Percentiles rank a stretch among this genome's conserved stretches.
These are phyloP conservation scores for Globisporangium recalcitrans DNA, from an alignment of 352 stramenopile species.

Conservation along the genomic window DNA sequence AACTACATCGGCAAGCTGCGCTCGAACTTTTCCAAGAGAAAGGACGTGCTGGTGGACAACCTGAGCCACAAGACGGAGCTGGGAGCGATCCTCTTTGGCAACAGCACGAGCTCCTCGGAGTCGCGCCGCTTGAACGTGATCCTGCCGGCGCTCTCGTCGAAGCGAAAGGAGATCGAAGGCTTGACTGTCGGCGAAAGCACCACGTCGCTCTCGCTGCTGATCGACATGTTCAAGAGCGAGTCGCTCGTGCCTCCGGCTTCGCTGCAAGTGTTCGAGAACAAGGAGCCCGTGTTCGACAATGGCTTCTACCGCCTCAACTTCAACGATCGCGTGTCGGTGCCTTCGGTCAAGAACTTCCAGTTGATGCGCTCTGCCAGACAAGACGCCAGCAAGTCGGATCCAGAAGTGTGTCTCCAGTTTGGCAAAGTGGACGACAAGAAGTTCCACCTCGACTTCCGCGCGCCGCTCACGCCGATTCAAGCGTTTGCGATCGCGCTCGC, in stretches of 20 bases:
- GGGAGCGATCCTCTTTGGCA: conserved; percentile 59
- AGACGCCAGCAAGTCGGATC: not conserved
- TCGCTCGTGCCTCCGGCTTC: conserved; percentile 5
- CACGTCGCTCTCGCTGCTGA: conserved; percentile 46
- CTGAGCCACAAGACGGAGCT: conserved; percentile 70
- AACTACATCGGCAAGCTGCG: conserved; percentile 88
- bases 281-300: conserved; percentile 68
- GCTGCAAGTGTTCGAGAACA: conserved; percentile 62
- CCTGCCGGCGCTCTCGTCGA: conserved; percentile 40
- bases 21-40: conserved; percentile 69
- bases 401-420: conserved; percentile 59
- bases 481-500: conserved; percentile 60
- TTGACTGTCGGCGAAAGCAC: conserved; percentile 40
- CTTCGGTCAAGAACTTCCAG: conserved; percentile 82
- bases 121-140: conserved; percentile 44
- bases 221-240: conserved; percentile 37
- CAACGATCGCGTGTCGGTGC: conserved; percentile 65
- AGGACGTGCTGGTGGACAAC: conserved; percentile 67
- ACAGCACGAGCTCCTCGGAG: conserved; percentile 41
- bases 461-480: conserved; percentile 68
- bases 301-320: conserved; percentile 82
- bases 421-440: conserved; percentile 76
- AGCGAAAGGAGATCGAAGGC: conserved; percentile 41
- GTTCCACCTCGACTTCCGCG: conserved; percentile 76
- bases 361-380: conserved; percentile 27